Base-by-base conservation (phyloP, 2,329 filamentous ascomycete genomes). In the Phialemoniopsis sp. region DNA sequence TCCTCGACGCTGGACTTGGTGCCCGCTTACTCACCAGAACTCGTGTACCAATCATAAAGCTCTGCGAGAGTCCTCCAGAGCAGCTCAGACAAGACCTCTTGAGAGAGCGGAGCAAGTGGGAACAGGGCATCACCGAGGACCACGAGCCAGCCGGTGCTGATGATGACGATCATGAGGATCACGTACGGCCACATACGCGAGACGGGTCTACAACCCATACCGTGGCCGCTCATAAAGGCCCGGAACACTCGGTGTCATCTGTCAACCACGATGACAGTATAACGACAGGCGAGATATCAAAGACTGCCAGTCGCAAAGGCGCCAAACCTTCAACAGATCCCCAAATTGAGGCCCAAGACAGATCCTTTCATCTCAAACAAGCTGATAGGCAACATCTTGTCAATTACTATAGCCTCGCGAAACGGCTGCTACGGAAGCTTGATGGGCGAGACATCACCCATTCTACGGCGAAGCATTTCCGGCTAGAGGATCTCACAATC, bases 11-110 rank as follows among this genome's bases (percentile, higher is more conserved):
- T 19, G 87, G 86, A 0, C 78, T 86, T 47, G 88, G 88, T 3
- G 89, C 87, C 13, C 78, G 87, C 5, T 69, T 95, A 4, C 70
- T 95, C 3, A 86, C 85, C 3, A 78, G 81, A 39, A 93, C 89
- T 2, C 75, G 89, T 45, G 85, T 95, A 4, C 88, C 89, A 0
- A 94, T 95, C 48, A 83, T 95, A 57, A 93, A 94, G 56, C 72
- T 95, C 13, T 95, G 89, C 53, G 75, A 91, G 56, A 75, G 66
- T 32, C 89, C 89, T 3, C 72, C 76, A 0, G 60, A 72, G 3
- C 68, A 74, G 41, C 68, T 94, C 2, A 74, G 74, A 13, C 56
- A 66, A 9, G 79, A 78, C 40, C 70, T 94, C 5, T 54, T 76
- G 5, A 72, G 80, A 28, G 83, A 85, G 51, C 76, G 86, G 7